phyloP scores from a whole-genome alignment of 2,329 filamentous ascomycete genomes.

The Fusarium acutatum region DNA sequence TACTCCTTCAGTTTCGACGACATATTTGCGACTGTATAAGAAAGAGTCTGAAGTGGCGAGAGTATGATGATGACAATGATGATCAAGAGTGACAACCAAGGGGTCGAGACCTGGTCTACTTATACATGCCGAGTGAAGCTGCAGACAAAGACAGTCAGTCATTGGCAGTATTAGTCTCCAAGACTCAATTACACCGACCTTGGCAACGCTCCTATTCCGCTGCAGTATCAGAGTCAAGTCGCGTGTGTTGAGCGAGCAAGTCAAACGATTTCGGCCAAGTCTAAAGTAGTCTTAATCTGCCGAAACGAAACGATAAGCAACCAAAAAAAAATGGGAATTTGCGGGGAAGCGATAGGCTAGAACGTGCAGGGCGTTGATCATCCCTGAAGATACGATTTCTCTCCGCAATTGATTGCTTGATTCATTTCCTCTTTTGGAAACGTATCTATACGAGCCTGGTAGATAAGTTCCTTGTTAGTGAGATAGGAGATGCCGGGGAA shows the following conservation, averaged over 20 bases:
- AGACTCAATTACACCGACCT: neutral
- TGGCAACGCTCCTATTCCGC: neutral
- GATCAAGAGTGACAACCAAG: neutral
- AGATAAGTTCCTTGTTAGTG: conserved; percentile 10
- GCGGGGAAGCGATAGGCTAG: conserved; percentile 18
- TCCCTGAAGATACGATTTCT: neutral
- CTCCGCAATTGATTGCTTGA: conserved; percentile 4
- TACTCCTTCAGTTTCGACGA: conserved; percentile 43
- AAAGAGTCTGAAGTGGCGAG: conserved; percentile 1
- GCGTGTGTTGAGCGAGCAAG: neutral
- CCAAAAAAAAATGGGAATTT: neutral
- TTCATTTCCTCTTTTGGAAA: conserved; percentile 15
- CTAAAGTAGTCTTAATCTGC: neutral
- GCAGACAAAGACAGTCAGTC: neutral
- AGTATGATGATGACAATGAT: neutral
- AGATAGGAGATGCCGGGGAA: neutral
- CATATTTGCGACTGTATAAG: neutral
- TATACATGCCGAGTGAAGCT: conserved; percentile 11
- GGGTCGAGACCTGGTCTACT: conserved; percentile 1
- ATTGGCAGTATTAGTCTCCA: neutral
- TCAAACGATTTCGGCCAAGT: neutral
- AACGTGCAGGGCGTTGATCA: neutral
- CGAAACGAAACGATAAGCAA: conserved; percentile 15
- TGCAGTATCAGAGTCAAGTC: neutral
- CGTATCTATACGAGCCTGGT: conserved; percentile 4